phyloP scores from a whole-genome alignment of 208 protist species.

The Kentomonas sorsogonicus region DNA sequence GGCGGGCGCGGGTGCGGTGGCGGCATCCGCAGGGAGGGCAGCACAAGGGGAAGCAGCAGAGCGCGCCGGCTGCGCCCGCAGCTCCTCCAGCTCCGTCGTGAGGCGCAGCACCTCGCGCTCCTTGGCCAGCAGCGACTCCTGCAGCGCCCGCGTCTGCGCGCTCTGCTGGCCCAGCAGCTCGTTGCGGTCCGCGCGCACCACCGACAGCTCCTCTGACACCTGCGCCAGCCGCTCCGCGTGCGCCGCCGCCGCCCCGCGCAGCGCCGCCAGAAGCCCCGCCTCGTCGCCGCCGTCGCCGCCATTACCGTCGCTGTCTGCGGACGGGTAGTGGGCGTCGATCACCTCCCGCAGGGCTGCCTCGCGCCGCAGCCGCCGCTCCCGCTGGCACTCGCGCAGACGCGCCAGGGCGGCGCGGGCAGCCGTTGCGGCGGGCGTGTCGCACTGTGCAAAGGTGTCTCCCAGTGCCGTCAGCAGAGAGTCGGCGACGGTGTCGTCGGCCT shows the following conservation, averaged over 20 bases:
- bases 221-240: constrained; percentile 12
- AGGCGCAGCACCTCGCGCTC: constrained; percentile 16
- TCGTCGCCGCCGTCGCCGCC: too few species aligned
- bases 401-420: not conserved
- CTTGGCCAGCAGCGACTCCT: constrained; percentile 32
- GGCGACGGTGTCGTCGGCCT: not conserved
- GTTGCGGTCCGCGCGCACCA: constrained; percentile 65
- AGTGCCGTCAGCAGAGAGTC: too few species aligned
- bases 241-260: constrained; percentile 11
- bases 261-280: constrained; percentile 13
- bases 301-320: too few species aligned
- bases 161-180: constrained; percentile 60
- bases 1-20: too few species aligned
- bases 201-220: constrained; percentile 32
- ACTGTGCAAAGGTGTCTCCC: not conserved
- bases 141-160: constrained; percentile 30
- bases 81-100: not conserved
- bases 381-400: not conserved
- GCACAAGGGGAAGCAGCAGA: too few species aligned
- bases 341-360: too few species aligned
- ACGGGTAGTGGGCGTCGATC: too few species aligned
- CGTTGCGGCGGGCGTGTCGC: not conserved
- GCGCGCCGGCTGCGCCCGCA: too few species aligned
- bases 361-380: too few species aligned
- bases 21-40: too few species aligned